phyloP scores from a whole-genome alignment of 257 asterid species.

The Solanum lycopersicoides region DNA sequence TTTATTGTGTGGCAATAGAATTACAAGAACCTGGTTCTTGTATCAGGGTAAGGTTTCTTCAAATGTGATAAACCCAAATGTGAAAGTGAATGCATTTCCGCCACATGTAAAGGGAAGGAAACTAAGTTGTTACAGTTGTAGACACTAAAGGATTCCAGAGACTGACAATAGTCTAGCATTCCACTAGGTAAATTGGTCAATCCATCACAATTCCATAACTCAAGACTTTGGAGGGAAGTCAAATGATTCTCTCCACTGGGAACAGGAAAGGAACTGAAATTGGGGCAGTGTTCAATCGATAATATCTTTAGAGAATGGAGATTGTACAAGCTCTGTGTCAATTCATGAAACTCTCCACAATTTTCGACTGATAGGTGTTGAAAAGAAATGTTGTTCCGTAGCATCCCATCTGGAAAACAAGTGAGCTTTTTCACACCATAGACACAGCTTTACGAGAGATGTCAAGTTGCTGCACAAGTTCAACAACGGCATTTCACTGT shows the following conservation, averaged over 20 bases:
- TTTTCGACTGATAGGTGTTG: fast-evolving
- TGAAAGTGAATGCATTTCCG: background rate
- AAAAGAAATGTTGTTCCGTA: background rate
- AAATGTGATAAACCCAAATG: fast-evolving
- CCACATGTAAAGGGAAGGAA: background rate
- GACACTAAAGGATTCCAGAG: background rate
- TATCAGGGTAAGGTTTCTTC: too few relatives aligned
- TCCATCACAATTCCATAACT: background rate
- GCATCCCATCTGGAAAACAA: background rate
- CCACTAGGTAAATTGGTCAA: conserved; percentile 1
- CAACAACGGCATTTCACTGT: background rate
- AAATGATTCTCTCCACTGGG: background rate
- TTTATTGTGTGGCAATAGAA: too few relatives aligned
- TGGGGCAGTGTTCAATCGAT: fast-evolving
- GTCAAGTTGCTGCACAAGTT: conserved; percentile 1
- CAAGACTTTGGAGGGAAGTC: background rate
- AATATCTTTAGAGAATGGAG: background rate
- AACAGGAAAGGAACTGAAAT: background rate
- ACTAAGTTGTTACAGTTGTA: background rate
- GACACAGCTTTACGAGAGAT: background rate
- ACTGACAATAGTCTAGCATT: background rate
- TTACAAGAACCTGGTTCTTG: too few relatives aligned
- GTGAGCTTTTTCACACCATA: background rate
- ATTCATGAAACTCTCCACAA: background rate
- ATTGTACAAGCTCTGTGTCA: background rate